phyloP scores from a whole-genome alignment of 2,329 filamentous ascomycete species.

The Ambrosiella beaveri region DNA sequence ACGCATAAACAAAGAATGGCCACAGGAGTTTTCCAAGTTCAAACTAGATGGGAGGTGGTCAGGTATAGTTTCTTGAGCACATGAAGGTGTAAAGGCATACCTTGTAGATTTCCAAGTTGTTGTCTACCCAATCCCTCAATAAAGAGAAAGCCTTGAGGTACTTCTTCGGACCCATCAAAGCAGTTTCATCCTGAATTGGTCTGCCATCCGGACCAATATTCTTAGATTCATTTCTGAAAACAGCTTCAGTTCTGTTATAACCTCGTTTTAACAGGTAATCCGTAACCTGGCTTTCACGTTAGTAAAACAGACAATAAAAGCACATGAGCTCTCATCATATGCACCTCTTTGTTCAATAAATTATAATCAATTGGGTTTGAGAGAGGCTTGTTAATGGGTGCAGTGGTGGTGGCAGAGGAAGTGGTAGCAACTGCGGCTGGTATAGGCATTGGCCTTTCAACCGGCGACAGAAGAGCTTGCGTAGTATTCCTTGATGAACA shows the following conservation, averaged over 20 bases:
- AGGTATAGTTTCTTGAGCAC: background rate
- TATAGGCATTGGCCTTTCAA: background rate
- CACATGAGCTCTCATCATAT: background rate
- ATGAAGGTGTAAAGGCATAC: constrained; percentile 24
- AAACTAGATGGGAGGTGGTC: constrained; percentile 33
- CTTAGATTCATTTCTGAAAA: constrained; percentile 78
- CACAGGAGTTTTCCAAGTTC: constrained; percentile 78
- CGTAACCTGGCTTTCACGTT: constrained; percentile 39
- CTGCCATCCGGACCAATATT: constrained; percentile 67
- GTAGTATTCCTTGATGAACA: too few species aligned
- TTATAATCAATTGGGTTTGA: too few species aligned
- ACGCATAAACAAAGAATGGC: constrained; percentile 90
- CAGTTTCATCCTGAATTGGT: constrained; percentile 45
- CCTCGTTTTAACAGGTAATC: constrained; percentile 94
- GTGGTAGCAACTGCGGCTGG: too few species aligned
- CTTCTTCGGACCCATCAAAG: constrained; percentile 52
- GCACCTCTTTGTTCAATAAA: background rate
- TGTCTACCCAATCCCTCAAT: constrained; percentile 70
- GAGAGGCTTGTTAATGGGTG: too few species aligned
- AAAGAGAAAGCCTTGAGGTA: constrained; percentile 60
- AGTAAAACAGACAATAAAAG: too few species aligned
- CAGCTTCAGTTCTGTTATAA: constrained; percentile 80
- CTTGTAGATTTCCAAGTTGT: constrained; percentile 88
- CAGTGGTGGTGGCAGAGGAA: too few species aligned
- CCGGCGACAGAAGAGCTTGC: background rate